phyloP scores from a whole-genome alignment of 306 rosid genomes.

The Nissolia schottii region DNA sequence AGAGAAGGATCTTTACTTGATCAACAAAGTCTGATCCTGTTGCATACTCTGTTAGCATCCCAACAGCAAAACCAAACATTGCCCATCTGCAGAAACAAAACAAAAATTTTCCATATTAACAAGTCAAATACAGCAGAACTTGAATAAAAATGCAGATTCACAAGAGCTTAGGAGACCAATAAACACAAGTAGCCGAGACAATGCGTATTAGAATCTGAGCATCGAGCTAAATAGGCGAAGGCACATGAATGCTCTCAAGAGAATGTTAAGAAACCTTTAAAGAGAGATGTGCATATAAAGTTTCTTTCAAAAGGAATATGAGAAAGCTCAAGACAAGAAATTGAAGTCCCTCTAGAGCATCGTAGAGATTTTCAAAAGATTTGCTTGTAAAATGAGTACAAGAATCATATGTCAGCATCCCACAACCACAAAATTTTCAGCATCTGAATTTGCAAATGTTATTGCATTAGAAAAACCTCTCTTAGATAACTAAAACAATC shows the following conservation, averaged over 20 bases:
- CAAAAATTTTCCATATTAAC: conserved; percentile 2
- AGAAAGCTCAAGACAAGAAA: neutral
- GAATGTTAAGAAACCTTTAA: neutral
- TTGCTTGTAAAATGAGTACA: neutral
- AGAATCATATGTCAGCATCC: neutral
- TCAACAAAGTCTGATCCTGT: conserved; percentile 88
- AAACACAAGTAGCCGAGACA: neutral
- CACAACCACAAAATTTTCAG: neutral
- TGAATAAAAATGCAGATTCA: neutral
- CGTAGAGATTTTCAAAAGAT: too few species aligned
- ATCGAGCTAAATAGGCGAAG: too few species aligned
- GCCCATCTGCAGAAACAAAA: conserved; percentile 71
- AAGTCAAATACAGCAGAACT: neutral
- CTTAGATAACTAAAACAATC: neutral
- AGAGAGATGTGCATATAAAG: neutral
- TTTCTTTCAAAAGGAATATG: neutral
- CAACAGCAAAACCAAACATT: conserved; percentile 93
- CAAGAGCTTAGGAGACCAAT: neutral
- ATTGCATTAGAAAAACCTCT: neutral
- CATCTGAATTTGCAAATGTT: neutral
- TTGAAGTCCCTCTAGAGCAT: neutral
- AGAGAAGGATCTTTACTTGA: conserved; percentile 93
- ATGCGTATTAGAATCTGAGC: conserved; percentile 1
- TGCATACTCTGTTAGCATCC: conserved; percentile 85
- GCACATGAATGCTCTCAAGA: too few species aligned